Base-by-base conservation (phyloP, 768 basidiomycete genomes). In the Termitomyces sp. region DNA sequence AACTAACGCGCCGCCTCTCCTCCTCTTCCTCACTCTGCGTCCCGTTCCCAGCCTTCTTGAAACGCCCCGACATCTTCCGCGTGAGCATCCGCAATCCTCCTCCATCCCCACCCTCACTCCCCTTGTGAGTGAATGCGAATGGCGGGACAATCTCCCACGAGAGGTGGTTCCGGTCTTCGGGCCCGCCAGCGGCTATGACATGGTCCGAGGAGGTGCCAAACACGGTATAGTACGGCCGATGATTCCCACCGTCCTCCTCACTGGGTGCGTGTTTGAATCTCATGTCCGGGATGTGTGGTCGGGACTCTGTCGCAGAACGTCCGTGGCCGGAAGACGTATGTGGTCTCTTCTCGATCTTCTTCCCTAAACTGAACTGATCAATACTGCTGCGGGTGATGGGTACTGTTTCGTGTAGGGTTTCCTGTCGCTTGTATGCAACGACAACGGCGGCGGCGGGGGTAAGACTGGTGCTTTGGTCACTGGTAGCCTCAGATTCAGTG, bases 151-250 rank as follows among this genome's bases (percentile, higher is more conserved):
- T 53, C 28, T 72, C 72, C 64, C 65, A 69, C 13, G 64, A 69
- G 6, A 53, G 48, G 28, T 58, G 48, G 53, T 64, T 22, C 35
- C 33, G 59, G 26, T 81, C 81, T 10, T 74, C 74, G 0, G 75
- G 72, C 10, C 75, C 73, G 0, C 77, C 79, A 0, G 77, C 76
- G 13, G 74, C 76, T 16, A 80, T 72, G 6, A 78, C 69, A 8
- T 73, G 74, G 1, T 74, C 82, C 1, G 78, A 72, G 0, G 73
- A 66, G 6, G 74, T 71, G 1, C 84, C 84, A 57, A 83, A 76
- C 16, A 85, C 77, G 4, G 83, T 81, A 61, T 83, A 84, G 53
- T 84, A 82, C n/a, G 83, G 82, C 10, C 69, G 72, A 35, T 65
- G 61, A 7, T 24, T 54, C 2, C 24, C 33, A 8, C 32, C 44